Percentiles rank a stretch among this genome's conserved stretches.
Evolutionary conservation across 2,329 filamentous ascomycete genomes (phyloP).

Genomic region (Geosmithia morbida): DNA sequence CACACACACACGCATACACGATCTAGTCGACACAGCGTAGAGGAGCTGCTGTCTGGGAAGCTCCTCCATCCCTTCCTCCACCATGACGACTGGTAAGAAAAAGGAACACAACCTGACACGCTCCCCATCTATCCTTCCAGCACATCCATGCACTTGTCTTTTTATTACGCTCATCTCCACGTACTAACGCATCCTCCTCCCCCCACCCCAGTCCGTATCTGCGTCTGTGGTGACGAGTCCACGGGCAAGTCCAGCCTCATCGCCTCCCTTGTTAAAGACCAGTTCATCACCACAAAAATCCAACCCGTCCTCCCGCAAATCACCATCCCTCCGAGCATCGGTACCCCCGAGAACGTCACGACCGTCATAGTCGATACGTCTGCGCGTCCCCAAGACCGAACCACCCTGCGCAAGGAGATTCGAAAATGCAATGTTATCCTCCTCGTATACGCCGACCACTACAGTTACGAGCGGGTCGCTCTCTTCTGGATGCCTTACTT

Average conservation of each 20-base stretch:
- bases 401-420: conserved; percentile 81
- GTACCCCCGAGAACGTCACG: conserved; percentile 90
- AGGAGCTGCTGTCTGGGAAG: neutral
- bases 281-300: conserved; percentile 92
- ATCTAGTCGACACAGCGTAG: no score
- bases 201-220: conserved; percentile 60
- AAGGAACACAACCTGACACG: neutral
- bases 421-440: conserved; percentile 95
- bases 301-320: conserved; percentile 89
- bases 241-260: conserved; percentile 91
- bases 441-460: conserved; percentile 94
- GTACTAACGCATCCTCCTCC: neutral
- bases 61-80: neutral
- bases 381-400: conserved; percentile 83
- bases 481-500: conserved; percentile 99
- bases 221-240: conserved; percentile 90
- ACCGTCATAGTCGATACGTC: conserved; percentile 98
- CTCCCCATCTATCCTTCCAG: neutral
- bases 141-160: neutral
- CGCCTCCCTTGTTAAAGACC: conserved; percentile 90
- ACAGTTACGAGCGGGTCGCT: conserved; percentile 94
- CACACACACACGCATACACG: neutral
- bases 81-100: conserved; percentile 3
- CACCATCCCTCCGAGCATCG: conserved; percentile 83
- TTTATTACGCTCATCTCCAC: neutral